phyloP scores from a whole-genome alignment of 1,284 basidiomycete species.

The Leccinum griseonigrum region DNA sequence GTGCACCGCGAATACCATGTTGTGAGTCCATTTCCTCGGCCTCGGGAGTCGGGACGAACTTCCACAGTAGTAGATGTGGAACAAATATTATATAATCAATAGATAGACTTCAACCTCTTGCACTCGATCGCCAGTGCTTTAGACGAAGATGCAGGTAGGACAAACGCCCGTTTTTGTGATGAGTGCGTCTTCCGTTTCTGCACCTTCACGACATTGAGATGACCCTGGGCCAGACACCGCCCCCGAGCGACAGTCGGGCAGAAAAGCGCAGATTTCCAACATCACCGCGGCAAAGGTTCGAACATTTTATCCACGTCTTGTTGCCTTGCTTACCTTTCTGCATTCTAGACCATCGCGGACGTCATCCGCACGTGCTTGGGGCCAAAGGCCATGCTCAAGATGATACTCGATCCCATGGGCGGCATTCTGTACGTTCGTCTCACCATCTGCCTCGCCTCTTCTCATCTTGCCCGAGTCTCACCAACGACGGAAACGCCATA shows the following conservation, averaged over 20 bases:
- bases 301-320: not conserved
- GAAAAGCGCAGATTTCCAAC: constrained; percentile 96
- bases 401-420: constrained; percentile 99
- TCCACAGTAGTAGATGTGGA: too few relatives aligned
- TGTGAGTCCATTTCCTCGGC: too few relatives aligned
- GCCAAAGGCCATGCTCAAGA: constrained; percentile 98
- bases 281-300: constrained; percentile 94
- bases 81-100: too few relatives aligned
- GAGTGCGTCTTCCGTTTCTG: constrained; percentile 11
- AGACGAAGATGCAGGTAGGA: constrained; percentile 41
- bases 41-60: too few relatives aligned
- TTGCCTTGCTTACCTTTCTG: not conserved
- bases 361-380: constrained; percentile 98
- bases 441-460: not conserved
- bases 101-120: too few relatives aligned
- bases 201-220: constrained; percentile 11
- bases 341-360: constrained; percentile 88
- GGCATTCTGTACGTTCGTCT: constrained; percentile 76
- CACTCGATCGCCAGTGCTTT: too few relatives aligned
- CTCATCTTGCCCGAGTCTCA: constrained; percentile 57
- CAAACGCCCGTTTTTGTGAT: constrained; percentile 71
- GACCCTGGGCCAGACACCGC: constrained; percentile 66
- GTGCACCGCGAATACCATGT: too few relatives aligned
- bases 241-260: constrained; percentile 89
- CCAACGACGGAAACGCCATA: constrained; percentile 98